Conservation (phyloP, 495 filamentous ascomycete genomes). For the Tuber magnatum region DNA sequence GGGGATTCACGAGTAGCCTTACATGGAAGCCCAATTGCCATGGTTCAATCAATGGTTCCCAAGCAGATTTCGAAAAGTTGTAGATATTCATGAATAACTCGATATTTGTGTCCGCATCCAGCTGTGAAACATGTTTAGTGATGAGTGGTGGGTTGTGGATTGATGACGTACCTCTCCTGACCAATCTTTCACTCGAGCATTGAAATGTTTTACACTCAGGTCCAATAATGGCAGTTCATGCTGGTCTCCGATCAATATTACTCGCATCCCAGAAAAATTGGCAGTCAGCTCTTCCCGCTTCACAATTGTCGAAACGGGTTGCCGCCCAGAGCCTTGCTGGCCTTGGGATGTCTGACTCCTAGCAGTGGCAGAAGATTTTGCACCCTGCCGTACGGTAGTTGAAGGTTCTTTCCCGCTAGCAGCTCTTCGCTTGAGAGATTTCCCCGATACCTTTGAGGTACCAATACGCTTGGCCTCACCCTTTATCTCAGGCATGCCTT, state of each 20-base stretch:
- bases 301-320: conserved; percentile 51
- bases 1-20: background rate
- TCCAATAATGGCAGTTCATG: conserved; percentile 93
- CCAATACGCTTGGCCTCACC: conserved; percentile 58
- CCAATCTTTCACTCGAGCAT: conserved; percentile 78
- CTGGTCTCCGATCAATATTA: conserved; percentile 89
- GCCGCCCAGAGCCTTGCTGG: conserved; percentile 21
- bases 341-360: conserved; percentile 40
- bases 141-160: background rate
- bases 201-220: conserved; percentile 87
- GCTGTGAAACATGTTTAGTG: conserved; percentile 32
- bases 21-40: conserved; percentile 80
- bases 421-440: conserved; percentile 54
- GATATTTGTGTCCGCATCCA: conserved; percentile 79
- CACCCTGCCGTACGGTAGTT: conserved; percentile 49
- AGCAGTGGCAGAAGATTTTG: conserved; percentile 42
- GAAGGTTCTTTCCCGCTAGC: conserved; percentile 58
- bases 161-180: conserved; percentile 52
- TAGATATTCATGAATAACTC: conserved; percentile 94
- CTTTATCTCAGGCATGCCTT: conserved; percentile 40
- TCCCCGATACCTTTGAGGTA: conserved; percentile 52
- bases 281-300: conserved; percentile 79
- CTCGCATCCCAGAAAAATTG: conserved; percentile 75
- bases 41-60: conserved; percentile 93
- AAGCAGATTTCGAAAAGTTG: conserved; percentile 97